A percentile compares a stretch with the other conserved stretches of the same genome.
These are phyloP conservation scores for Lentinula detonsa DNA, from an alignment of 768 basidiomycete species.

Conservation along the genomic window DNA sequence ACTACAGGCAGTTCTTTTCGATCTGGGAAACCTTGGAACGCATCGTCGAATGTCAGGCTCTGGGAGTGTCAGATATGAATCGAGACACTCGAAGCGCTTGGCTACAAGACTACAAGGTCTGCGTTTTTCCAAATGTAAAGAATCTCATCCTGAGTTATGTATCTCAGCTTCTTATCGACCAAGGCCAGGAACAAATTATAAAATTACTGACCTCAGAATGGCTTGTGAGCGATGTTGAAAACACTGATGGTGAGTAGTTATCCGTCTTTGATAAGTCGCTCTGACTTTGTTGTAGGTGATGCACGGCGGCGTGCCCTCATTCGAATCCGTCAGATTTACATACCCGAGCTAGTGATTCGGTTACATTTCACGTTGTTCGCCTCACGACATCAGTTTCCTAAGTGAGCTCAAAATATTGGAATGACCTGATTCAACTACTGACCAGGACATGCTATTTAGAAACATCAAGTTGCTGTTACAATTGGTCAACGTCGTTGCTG, in stretches of 20 bases:
- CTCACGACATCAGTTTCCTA: constrained; percentile 58
- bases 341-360: constrained; percentile 86
- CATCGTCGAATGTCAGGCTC: constrained; percentile 54
- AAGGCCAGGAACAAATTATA: constrained; percentile 56
- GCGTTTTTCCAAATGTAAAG: constrained; percentile 9
- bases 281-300: constrained; percentile 28
- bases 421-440: neutral
- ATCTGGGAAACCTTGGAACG: constrained; percentile 64
- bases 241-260: neutral
- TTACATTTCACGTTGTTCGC: constrained; percentile 68
- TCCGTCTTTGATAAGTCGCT: neutral
- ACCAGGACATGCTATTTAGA: constrained; percentile 28
- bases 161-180: constrained; percentile 51
- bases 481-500: constrained; percentile 81
- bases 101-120: constrained; percentile 61
- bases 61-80: constrained; percentile 51
- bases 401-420: constrained; percentile 37
- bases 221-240: constrained; percentile 55
- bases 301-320: constrained; percentile 60
- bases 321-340: constrained; percentile 81
- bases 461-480: constrained; percentile 72
- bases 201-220: constrained; percentile 75
- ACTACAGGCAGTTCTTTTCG: constrained; percentile 75
- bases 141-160: neutral
- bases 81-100: constrained; percentile 54